Evolutionary conservation across 2,329 filamentous ascomycete species (phyloP), one percentile per base, ranked within the genome.

Genomic region (Pseudogymnoascus sp.): DNA sequence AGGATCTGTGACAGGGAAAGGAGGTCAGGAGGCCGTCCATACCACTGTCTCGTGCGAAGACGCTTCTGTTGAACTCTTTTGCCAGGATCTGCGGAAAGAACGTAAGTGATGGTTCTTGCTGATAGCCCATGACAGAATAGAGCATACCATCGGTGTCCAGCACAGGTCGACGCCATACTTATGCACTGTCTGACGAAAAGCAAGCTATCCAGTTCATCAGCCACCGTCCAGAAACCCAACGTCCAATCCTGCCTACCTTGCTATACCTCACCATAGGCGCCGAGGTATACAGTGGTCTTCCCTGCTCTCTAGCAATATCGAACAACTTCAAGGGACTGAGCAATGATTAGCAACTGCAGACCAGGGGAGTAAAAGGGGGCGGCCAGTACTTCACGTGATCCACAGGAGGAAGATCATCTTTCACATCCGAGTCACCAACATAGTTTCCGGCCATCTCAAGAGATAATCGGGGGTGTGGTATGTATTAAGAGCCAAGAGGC

Each of bases 221-320:
- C 18, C 59, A 21, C 36, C 7, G n/a, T 14, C 38, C 5, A 4
- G 12, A 16, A n/a, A 14, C 34, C 6, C 4, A 8, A 3, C 59
- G 3, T 59, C 23, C 43, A 28, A 9, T 23, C 43, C 18, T 65
- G 59, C 61, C 28, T 72, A 73, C 72, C 68, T 86, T 86, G 74
- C 82, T 83, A 71, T 85, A 88, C 65, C 86, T 79, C 62, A 88
- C 86, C 86, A 88, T 88, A n/a, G 86, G 86, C 12, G 86, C 86
- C 53, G 80, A 84, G 18, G 85, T 80, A 68, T 83, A 82, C 5
- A 88, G 67, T 53, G 85, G 82, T 64, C 81, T 78, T 36, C 79
- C 77, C 66, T 84, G 76, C 56, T 75, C 74, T 69, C 78, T 81
- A 4, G 82, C 80, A 43, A 79, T 71, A 67, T 85, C 81, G 68